Evolutionary conservation across 192 early-diverging fungal species (phyloP), one percentile per base, ranked within the genome.

Genomic region (Diversispora epigaea): DNA sequence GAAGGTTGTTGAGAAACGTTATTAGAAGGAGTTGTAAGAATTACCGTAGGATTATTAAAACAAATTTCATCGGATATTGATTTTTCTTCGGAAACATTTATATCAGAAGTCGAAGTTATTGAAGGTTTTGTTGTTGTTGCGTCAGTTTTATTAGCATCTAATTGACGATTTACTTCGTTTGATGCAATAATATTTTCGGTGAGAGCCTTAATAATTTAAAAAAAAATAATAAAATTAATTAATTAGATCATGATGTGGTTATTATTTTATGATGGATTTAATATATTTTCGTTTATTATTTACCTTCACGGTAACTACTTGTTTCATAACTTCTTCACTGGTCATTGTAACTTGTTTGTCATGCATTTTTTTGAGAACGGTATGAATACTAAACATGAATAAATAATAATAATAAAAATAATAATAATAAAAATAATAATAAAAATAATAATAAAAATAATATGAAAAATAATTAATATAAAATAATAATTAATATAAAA

Each of bases 291-390:
- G 11, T 17, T 14, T 8, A 21, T 52, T 12, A 43, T 39, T 22
- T 73, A 73, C 72, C 72, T 73, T 73, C 72, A 73, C 63, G 0
- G 72, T 73, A 15, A 62, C 72, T 14, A 73, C 72, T 63, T 73
- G 72, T 50, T 73, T 73, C 72, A 73, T 73, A 1, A 73, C 45
- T 49, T 82, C 81, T 25, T 82, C 76, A 19, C 45, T 52, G 2
- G 81, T 67, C 68, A 82, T 79, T 21, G 52, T 80, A 11, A 80
- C 81, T 64, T 80, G 72, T 50, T 76, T 82, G 22, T 74, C 67
- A 60, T 55, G 67, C 22, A 82, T 75, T 9, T 79, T 74, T 19
- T 78, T 71, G 19, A 82, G 73, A 25, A 73, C 76, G 21, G 45
- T 54, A n/a, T 82, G 81, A 25, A 82, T 76, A 19, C 81, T 82